Evolutionary conservation across 305 asterid genomes (phyloP).

Genomic region (Rubia peregrina): DNA sequence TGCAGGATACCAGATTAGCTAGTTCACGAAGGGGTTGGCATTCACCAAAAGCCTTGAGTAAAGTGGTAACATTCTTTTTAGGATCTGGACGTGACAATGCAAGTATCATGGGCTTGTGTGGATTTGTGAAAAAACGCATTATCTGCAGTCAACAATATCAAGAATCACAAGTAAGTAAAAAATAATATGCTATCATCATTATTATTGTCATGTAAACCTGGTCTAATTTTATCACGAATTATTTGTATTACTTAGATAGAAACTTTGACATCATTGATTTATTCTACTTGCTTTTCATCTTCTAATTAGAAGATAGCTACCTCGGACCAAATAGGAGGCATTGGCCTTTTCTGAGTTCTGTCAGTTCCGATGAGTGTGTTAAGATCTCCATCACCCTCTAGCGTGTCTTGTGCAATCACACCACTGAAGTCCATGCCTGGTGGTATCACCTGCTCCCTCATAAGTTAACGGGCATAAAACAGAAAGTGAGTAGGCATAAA

Average conservation of each 20-base stretch:
- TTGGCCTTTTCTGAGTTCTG: slow-evolving; percentile 42
- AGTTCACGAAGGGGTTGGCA: slow-evolving; percentile 58
- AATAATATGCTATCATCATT: not conserved
- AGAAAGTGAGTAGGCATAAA: not conserved
- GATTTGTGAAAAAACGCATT: slow-evolving; percentile 52
- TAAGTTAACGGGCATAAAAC: slow-evolving; percentile 1
- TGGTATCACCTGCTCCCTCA: slow-evolving; percentile 45
- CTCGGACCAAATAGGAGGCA: slow-evolving; percentile 66
- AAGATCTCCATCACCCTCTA: slow-evolving; percentile 53
- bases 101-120: slow-evolving; percentile 72
- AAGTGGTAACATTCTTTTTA: slow-evolving; percentile 54
- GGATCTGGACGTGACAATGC: slow-evolving; percentile 70
- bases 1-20: slow-evolving; percentile 48
- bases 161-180: not conserved
- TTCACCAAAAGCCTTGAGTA: slow-evolving; percentile 66
- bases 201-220: slow-evolving; percentile 1
- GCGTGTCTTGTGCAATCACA: slow-evolving; percentile 31
- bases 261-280: not conserved
- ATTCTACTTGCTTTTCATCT: not conserved
- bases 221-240: not conserved
- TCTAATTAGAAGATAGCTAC: slow-evolving; percentile 22
- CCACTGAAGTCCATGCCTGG: slow-evolving; percentile 71
- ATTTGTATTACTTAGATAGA: not conserved
- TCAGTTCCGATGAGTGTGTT: slow-evolving; percentile 41
- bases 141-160: slow-evolving; percentile 33